Evolutionary conservation across 148 eudicot species (phyloP), one percentile per base, ranked within the genome.

Genomic region (Spergularia bocconei): DNA sequence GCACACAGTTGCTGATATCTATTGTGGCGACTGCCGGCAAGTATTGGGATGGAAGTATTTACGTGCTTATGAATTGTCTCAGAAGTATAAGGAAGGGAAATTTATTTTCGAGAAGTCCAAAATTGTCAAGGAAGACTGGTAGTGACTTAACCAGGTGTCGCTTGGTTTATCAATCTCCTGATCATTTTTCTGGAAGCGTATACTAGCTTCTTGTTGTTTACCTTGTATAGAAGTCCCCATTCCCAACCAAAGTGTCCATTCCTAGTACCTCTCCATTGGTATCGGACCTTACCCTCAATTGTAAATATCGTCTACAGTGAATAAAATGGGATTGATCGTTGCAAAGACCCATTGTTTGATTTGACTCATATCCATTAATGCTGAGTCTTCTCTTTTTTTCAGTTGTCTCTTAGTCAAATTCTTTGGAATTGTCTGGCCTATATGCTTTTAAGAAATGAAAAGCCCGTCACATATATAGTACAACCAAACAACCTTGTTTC

Each of bases 71-170:
- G 84, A 84, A 59, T 65, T 81, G 2, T 82, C 90, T 1, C 90
- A 87, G 78, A 85, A 77, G 61, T 87, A 87, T 72, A 87, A 87
- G 72, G 90, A 87, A 76, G 90, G 90, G 29, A 87, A 87, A 68
- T 80, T 82, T 72, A 80, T 87, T 71, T 75, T 87, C 20, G 90
- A 87, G 77, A 87, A 87, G 80, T 79, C 84, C 16, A 87, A 87
- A 76, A 87, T 87, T 51, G 86, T 87, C 13, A 87, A 82, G 83
- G 90, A 85, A 41, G 85, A 85, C 33, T 87, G 90, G 90, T 84
- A 84, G 74, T 41, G 53, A 16, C 51, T 21, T 20, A 21, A 9
- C 47, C 11, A 15, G 55, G 55, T 67, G 79, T 47, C 51, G 13
- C 59, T 76, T 69, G 60, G 13, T 67, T 60, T 50, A n/a, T 76